Conservation (phyloP, 192 early-diverging fungal species). For the Entomortierella chlamydospora region DNA sequence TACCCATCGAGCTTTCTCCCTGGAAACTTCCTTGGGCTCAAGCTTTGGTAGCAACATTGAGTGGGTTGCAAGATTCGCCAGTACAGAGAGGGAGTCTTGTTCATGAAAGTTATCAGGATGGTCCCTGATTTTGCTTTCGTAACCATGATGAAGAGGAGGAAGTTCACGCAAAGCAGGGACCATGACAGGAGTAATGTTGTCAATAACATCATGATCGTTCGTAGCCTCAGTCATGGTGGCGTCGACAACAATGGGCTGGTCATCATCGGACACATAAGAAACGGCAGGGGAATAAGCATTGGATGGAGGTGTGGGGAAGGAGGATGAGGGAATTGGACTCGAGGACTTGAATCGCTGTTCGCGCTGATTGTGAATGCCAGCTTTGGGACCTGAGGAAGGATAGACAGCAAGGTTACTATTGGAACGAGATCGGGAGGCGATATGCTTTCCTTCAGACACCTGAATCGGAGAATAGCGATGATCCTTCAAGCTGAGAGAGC, state of each 20-base stretch:
- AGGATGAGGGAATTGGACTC: slow-evolving; percentile 14
- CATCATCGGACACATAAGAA: slow-evolving; percentile 46
- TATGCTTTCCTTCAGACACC: slow-evolving; percentile 31
- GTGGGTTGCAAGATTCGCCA: slow-evolving; percentile 45
- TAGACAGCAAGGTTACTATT: slow-evolving; percentile 41
- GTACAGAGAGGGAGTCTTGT: slow-evolving; percentile 49
- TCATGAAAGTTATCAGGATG: background rate
- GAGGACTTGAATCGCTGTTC: slow-evolving; percentile 41
- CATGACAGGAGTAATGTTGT: background rate
- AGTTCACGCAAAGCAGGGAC: slow-evolving; percentile 33
- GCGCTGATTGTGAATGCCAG: slow-evolving; percentile 10
- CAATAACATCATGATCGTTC: background rate
- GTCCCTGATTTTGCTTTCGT: slow-evolving; percentile 24
- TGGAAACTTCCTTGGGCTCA: slow-evolving; percentile 46
- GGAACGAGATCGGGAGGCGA: slow-evolving; percentile 42
- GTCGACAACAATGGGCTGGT: slow-evolving; percentile 23
- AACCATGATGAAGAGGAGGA: slow-evolving; percentile 23
- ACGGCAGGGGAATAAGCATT: slow-evolving; percentile 33
- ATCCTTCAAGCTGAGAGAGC: slow-evolving; percentile 37
- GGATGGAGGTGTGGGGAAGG: slow-evolving; percentile 26
- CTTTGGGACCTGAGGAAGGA: slow-evolving; percentile 14
- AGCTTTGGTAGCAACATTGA: slow-evolving; percentile 45
- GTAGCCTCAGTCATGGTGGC: slow-evolving; percentile 7
- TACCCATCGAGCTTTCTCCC: slow-evolving; percentile 44
- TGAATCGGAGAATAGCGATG: slow-evolving; percentile 52